Evolutionary conservation across 2,329 filamentous ascomycete genomes (phyloP).

Genomic region (Ambrosiella beaveri): DNA sequence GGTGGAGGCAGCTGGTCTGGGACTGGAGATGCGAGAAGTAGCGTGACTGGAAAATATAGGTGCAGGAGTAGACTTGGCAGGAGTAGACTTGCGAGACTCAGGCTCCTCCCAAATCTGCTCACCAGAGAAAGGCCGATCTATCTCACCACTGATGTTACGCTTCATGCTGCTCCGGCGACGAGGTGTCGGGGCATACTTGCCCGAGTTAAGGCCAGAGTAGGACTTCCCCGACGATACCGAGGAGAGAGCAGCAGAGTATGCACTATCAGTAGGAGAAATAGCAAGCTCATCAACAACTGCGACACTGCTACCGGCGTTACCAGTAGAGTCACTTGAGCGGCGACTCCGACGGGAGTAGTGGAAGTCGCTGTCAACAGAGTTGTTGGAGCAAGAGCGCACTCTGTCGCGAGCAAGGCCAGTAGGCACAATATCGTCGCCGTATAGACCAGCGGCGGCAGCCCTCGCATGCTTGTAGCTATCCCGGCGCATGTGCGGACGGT

Average conservation of each 20-base stretch:
- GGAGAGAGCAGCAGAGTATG: slow-evolving; percentile 1
- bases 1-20: slow-evolving; percentile 2
- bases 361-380: slow-evolving; percentile 32
- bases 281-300: slow-evolving; percentile 6
- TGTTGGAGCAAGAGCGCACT: slow-evolving; percentile 32
- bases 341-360: slow-evolving; percentile 10
- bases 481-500: slow-evolving; percentile 51
- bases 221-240: slow-evolving; percentile 8
- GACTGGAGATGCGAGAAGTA: background rate
- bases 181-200: slow-evolving; percentile 17
- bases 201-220: slow-evolving; percentile 17
- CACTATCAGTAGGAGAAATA: slow-evolving; percentile 4
- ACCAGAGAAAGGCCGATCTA: slow-evolving; percentile 49
- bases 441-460: slow-evolving; percentile 38
- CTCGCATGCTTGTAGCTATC: slow-evolving; percentile 54
- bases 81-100: slow-evolving; percentile 24
- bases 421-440: slow-evolving; percentile 28
- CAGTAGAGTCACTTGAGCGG: slow-evolving; percentile 5
- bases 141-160: slow-evolving; percentile 53
- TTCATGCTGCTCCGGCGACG: slow-evolving; percentile 48
- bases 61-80: slow-evolving; percentile 12
- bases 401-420: slow-evolving; percentile 29
- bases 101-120: slow-evolving; percentile 86
- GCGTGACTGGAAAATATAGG: slow-evolving; percentile 15
- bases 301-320: background rate